A percentile compares a stretch with the other conserved stretches of the same genome.
phyloP scores from a whole-genome alignment of 2,329 filamentous ascomycete genomes.

The Pestalotiopsis sp. region DNA sequence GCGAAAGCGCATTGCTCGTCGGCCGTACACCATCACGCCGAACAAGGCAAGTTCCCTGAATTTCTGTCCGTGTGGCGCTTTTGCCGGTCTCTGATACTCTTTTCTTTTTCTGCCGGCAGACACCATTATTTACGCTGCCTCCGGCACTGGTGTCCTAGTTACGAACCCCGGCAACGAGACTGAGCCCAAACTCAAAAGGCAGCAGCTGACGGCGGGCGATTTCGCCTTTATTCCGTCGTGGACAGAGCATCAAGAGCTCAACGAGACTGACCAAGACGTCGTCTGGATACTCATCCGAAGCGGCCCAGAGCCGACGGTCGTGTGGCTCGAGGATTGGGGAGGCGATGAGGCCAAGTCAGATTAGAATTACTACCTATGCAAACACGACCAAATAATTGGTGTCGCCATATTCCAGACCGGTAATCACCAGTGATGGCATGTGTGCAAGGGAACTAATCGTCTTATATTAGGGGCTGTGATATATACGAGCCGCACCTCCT shows the following conservation, averaged over 20 bases:
- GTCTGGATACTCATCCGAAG: constrained; percentile 69
- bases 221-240: constrained; percentile 72
- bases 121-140: constrained; percentile 68
- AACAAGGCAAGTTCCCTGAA: constrained; percentile 55
- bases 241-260: constrained; percentile 72
- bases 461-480: background rate
- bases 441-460: background rate
- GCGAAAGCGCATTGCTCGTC: constrained; percentile 65
- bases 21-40: constrained; percentile 70
- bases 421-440: background rate
- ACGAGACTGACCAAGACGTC: constrained; percentile 61
- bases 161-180: constrained; percentile 57
- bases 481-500: too few species aligned
- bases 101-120: constrained; percentile 45
- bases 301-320: constrained; percentile 62
- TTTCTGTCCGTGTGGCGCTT: background rate
- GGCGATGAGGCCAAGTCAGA: constrained; percentile 43
- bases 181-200: constrained; percentile 46
- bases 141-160: constrained; percentile 63
- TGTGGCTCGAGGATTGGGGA: constrained; percentile 66
- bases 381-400: background rate
- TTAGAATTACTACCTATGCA: constrained; percentile 2
- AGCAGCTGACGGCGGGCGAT: constrained; percentile 64
- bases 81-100: constrained; percentile 1
- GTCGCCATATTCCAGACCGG: background rate